These are phyloP conservation scores for Calonectria pseudoturangicola DNA, from an alignment of 2,329 filamentous ascomycete genomes.

Conservation along the genomic window DNA sequence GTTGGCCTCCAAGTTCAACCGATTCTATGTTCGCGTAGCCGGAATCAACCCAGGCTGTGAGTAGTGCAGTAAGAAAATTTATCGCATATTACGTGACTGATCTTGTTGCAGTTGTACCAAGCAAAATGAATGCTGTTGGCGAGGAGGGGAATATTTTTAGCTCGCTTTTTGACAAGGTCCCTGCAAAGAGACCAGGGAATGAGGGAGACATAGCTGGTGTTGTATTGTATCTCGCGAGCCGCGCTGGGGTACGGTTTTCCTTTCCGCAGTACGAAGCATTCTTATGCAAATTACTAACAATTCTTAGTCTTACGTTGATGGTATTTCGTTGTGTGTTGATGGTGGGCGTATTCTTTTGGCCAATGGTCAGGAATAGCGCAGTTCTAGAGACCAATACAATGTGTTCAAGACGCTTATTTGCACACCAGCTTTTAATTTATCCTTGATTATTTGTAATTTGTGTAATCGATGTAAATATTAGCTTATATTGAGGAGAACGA, in stretches of 20 bases:
- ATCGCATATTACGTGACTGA: background rate
- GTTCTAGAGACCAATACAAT: background rate
- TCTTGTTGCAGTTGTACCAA: slow-evolving; percentile 55
- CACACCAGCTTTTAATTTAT: background rate
- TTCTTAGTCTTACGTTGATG: slow-evolving; percentile 57
- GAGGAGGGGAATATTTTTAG: slow-evolving; percentile 58
- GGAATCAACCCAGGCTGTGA: slow-evolving; percentile 60
- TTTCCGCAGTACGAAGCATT: background rate
- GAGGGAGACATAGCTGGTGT: slow-evolving; percentile 57
- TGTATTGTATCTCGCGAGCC: slow-evolving; percentile 57
- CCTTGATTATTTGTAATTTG: no score
- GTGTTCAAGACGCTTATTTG: background rate
- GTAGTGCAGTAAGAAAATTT: slow-evolving; percentile 22
- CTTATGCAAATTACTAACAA: background rate
- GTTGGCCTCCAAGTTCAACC: slow-evolving; percentile 67
- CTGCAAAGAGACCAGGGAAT: slow-evolving; percentile 56
- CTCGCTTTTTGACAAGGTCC: slow-evolving; percentile 57
- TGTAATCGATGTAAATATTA: no score
- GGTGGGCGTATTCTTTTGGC: slow-evolving; percentile 56
- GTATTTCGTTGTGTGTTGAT: slow-evolving; percentile 56
- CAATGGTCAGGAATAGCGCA: slow-evolving; percentile 53
- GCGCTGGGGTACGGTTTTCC: slow-evolving; percentile 53
- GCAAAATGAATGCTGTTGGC: slow-evolving; percentile 59
- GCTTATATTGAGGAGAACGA: no score
- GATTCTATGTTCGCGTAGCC: slow-evolving; percentile 58